Evolutionary conservation across 768 basidiomycete genomes (phyloP).

Genomic region (Mycena chlorophos): DNA sequence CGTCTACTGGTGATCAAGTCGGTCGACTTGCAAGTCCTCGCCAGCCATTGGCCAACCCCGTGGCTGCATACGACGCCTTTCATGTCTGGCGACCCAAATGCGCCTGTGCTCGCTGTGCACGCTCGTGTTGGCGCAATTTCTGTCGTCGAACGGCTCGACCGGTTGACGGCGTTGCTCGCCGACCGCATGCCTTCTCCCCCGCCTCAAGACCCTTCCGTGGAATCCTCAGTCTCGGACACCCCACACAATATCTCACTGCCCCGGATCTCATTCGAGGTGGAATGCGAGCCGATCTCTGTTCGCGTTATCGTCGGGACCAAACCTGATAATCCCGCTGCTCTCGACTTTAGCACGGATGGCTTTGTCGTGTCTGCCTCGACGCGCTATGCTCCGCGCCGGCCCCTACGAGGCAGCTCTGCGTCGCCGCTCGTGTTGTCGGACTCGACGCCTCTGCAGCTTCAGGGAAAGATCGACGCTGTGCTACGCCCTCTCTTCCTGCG

Average conservation of each 20-base stretch:
- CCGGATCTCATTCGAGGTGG: constrained; percentile 46
- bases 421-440: constrained; percentile 32
- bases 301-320: constrained; percentile 52
- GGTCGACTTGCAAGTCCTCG: constrained; percentile 41
- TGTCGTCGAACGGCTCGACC: constrained; percentile 55
- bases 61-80: constrained; percentile 51
- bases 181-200: constrained; percentile 19
- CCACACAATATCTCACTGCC: constrained; percentile 37
- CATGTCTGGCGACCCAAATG: constrained; percentile 57
- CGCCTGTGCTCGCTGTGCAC: constrained; percentile 53
- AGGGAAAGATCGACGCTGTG: constrained; percentile 39
- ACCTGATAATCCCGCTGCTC: constrained; percentile 45
- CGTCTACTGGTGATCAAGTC: constrained; percentile 47
- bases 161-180: constrained; percentile 44
- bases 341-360: constrained; percentile 61
- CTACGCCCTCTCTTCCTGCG: constrained; percentile 56
- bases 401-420: constrained; percentile 25
- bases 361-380: constrained; percentile 45
- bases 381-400: constrained; percentile 34
- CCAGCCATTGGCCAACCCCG: constrained; percentile 64
- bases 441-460: constrained; percentile 46
- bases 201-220: constrained; percentile 9
- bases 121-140: constrained; percentile 46
- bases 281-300: constrained; percentile 49
- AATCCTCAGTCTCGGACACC: neutral